These are phyloP conservation scores for Plasmodium adleri DNA, from an alignment of 169 alveolate species.

Conservation along the genomic window DNA sequence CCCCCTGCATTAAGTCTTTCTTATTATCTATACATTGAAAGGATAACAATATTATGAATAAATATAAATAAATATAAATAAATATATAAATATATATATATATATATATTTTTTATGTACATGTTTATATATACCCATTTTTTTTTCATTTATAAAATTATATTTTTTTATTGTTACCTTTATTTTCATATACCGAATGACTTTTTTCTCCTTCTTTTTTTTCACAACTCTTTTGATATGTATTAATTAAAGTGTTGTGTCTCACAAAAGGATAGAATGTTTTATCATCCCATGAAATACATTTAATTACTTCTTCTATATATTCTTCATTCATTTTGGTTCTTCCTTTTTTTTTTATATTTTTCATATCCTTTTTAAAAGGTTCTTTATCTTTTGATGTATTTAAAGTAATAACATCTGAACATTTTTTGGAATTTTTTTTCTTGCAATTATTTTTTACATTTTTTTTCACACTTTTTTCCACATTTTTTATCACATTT, in stretches of 20 bases:
- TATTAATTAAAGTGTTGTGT: neutral
- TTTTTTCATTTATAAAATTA: neutral
- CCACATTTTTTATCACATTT: neutral
- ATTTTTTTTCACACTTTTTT: neutral
- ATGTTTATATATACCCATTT: neutral
- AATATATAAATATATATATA: too few relatives aligned
- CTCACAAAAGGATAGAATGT: constrained; percentile 16
- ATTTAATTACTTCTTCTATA: constrained; percentile 25
- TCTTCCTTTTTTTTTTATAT: neutral
- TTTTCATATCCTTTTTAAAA: neutral
- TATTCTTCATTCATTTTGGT: constrained; percentile 10
- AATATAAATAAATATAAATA: too few relatives aligned
- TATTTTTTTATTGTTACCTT: neutral
- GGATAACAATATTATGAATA: too few relatives aligned
- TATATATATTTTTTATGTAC: neutral
- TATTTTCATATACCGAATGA: constrained; percentile 5
- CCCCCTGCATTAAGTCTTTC: neutral
- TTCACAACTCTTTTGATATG: neutral
- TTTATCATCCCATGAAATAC: constrained; percentile 13
- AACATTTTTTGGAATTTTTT: neutral
- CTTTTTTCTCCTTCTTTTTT: constrained; percentile 5
- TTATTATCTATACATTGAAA: neutral
- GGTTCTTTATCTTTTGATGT: neutral
- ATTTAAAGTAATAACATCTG: too few relatives aligned
- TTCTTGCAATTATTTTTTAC: neutral